Evolutionary conservation across 2,329 filamentous ascomycete species (phyloP).

Genomic region (Emmonsiellopsis sp.): DNA sequence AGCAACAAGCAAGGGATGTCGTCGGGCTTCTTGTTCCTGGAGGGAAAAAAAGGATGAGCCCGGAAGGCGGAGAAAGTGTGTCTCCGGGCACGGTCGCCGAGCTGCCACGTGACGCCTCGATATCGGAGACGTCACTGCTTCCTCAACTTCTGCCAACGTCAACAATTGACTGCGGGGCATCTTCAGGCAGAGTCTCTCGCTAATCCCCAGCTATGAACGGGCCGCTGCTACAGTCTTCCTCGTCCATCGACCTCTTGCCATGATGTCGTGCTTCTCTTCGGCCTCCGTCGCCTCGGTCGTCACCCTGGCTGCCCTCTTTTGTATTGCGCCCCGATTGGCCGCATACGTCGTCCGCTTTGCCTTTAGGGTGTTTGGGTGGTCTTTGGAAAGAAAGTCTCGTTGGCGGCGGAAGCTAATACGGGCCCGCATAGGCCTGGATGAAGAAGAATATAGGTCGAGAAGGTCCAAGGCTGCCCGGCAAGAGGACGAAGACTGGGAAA

Average conservation of each 20-base stretch:
- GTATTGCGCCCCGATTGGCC: conserved; percentile 26
- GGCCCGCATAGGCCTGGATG: conserved; percentile 35
- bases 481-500: conserved; percentile 61
- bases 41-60: neutral
- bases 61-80: neutral
- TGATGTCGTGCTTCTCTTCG: conserved; percentile 18
- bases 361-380: conserved; percentile 46
- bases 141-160: neutral
- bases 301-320: conserved; percentile 22
- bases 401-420: conserved; percentile 50
- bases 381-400: conserved; percentile 53
- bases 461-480: conserved; percentile 20
- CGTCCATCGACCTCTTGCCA: neutral
- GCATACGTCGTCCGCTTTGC: conserved; percentile 23
- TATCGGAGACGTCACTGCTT: neutral
- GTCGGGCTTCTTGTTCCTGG: neutral
- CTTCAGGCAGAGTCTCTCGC: neutral
- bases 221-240: neutral
- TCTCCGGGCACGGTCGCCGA: neutral
- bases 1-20: neutral
- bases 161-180: neutral
- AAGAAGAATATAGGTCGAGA: conserved; percentile 24
- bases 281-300: conserved; percentile 23
- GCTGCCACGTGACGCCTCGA: neutral
- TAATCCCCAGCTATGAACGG: neutral